phyloP scores from a whole-genome alignment of 2,329 filamentous ascomycete species.

The Rhynchosporium secalis region DNA sequence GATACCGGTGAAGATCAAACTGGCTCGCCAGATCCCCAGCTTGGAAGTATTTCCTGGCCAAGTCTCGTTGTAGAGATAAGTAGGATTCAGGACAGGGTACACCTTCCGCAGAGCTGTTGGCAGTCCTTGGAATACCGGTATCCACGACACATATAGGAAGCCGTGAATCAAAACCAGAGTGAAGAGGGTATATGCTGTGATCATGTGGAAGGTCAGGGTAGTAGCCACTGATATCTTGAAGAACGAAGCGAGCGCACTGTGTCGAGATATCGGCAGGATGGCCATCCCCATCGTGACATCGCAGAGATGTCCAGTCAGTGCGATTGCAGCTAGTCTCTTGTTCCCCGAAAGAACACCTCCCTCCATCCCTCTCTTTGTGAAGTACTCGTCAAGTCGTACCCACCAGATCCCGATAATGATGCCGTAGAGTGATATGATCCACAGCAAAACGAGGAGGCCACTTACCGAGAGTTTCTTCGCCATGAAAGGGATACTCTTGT shows the following conservation, averaged over 20 bases:
- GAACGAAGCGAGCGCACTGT: slow-evolving; percentile 36
- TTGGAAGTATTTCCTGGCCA: slow-evolving; percentile 33
- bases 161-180: slow-evolving; percentile 31
- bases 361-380: slow-evolving; percentile 23
- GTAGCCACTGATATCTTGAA: slow-evolving; percentile 35
- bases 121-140: slow-evolving; percentile 26
- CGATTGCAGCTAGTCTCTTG: slow-evolving; percentile 31
- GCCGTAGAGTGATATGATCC: slow-evolving; percentile 34
- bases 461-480: slow-evolving; percentile 28
- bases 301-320: slow-evolving; percentile 33
- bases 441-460: slow-evolving; percentile 26
- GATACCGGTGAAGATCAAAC: slow-evolving; percentile 35
- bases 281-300: slow-evolving; percentile 39
- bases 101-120: slow-evolving; percentile 18
- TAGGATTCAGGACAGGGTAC: slow-evolving; percentile 35
- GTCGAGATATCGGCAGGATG: slow-evolving; percentile 34
- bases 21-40: slow-evolving; percentile 35
- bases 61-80: slow-evolving; percentile 33
- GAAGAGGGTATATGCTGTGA: slow-evolving; percentile 31
- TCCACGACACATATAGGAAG: slow-evolving; percentile 33
- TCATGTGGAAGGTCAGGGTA: slow-evolving; percentile 35
- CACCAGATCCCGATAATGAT: slow-evolving; percentile 35
- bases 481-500: slow-evolving; percentile 23
- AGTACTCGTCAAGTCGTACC: slow-evolving; percentile 32
- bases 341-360: slow-evolving; percentile 29